phyloP scores from a whole-genome alignment of 768 basidiomycete genomes.

The Calocybe cyanea region DNA sequence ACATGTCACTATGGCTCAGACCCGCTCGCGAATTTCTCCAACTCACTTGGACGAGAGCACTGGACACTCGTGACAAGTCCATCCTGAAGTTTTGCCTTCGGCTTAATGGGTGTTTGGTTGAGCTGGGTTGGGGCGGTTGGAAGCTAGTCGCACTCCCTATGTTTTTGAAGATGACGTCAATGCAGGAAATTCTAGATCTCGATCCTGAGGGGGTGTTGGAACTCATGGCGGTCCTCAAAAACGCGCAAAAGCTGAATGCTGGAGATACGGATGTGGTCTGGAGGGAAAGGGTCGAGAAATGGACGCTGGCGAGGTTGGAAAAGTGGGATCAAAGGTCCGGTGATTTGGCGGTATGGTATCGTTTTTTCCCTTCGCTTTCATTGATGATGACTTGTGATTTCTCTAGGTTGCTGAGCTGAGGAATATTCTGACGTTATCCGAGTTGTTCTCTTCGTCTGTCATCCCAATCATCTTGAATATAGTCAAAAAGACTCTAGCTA shows the following conservation, averaged over 20 bases:
- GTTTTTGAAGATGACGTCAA: conserved; percentile 45
- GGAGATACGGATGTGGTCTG: conserved; percentile 55
- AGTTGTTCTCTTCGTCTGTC: conserved; percentile 44
- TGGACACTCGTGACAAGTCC: conserved; percentile 8
- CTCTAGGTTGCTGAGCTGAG: conserved; percentile 47
- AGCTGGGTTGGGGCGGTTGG: conserved; percentile 76
- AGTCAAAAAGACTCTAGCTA: conserved; percentile 35
- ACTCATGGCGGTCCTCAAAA: conserved; percentile 47
- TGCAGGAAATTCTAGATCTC: conserved; percentile 37
- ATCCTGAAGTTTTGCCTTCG: conserved; percentile 41
- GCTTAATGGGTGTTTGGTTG: conserved; percentile 58
- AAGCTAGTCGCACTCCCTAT: conserved; percentile 61
- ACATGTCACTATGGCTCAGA: conserved; percentile 48
- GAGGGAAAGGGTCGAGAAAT: conserved; percentile 50
- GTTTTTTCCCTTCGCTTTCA: conserved; percentile 1
- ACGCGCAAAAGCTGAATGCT: conserved; percentile 41
- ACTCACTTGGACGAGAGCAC: conserved; percentile 37
- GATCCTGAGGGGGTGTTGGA: conserved; percentile 41
- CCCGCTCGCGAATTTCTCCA: conserved; percentile 56
- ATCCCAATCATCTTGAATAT: conserved; percentile 40
- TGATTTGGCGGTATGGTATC: conserved; percentile 33
- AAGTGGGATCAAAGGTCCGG: conserved; percentile 37
- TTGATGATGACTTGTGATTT: background rate
- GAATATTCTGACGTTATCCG: conserved; percentile 50
- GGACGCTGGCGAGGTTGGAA: conserved; percentile 40